Evolutionary conservation across 2,329 filamentous ascomycete species (phyloP).

Genomic region (Calonectria ilicicola): DNA sequence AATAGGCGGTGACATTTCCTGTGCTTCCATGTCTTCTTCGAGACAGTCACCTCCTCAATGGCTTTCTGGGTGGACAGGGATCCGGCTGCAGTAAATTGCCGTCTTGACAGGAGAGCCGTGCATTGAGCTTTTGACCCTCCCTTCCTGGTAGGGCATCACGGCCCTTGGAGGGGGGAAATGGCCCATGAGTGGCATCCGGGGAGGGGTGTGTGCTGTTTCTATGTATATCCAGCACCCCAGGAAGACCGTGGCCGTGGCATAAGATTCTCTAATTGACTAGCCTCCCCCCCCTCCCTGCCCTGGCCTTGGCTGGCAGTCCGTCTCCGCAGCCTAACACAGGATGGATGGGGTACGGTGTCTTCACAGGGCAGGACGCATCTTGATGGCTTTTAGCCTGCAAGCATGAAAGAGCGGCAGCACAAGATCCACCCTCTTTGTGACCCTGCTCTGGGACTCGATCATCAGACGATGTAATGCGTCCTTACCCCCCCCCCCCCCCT

Average conservation of each 20-base stretch:
- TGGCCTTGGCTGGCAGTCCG: slow-evolving; percentile 49
- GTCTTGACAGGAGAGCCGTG: slow-evolving; percentile 35
- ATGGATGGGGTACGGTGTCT: slow-evolving; percentile 32
- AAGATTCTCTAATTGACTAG: slow-evolving; percentile 71
- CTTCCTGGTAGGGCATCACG: slow-evolving; percentile 39
- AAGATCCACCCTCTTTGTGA: slow-evolving; percentile 44
- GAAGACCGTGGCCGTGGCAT: slow-evolving; percentile 65
- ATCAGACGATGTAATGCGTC: slow-evolving; percentile 46
- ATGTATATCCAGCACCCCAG: slow-evolving; percentile 58
- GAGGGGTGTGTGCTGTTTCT: slow-evolving; percentile 57
- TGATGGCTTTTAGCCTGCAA: slow-evolving; percentile 45
- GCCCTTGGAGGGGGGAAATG: slow-evolving; percentile 19
- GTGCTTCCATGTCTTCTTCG: slow-evolving; percentile 35
- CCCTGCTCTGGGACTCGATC: slow-evolving; percentile 43
- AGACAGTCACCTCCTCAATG: slow-evolving; percentile 33
- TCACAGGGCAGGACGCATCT: slow-evolving; percentile 42
- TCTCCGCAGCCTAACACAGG: slow-evolving; percentile 43
- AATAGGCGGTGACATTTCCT: slow-evolving; percentile 38
- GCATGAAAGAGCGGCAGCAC: slow-evolving; percentile 42
- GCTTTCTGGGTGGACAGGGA: slow-evolving; percentile 31
- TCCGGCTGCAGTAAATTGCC: slow-evolving; percentile 39
- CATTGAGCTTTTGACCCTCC: slow-evolving; percentile 32
- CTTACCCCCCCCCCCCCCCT: slow-evolving; percentile 32
- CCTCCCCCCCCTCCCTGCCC: slow-evolving; percentile 53
- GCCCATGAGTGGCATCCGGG: slow-evolving; percentile 36